These are phyloP conservation scores for Paraphaeosphaeria sporulosa DNA, from an alignment of 2,329 filamentous ascomycete species.

Conservation along the genomic window DNA sequence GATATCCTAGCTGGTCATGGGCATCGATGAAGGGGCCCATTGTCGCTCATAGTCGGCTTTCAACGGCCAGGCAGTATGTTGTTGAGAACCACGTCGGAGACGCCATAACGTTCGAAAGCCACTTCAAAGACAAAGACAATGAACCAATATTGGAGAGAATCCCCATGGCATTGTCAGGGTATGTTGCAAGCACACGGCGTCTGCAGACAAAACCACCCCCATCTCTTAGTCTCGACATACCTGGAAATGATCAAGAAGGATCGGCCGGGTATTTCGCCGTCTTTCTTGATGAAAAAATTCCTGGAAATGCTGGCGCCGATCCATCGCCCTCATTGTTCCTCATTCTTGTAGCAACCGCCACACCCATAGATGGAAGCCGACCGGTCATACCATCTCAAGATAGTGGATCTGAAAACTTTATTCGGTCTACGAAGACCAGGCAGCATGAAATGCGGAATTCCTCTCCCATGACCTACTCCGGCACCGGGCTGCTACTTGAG, in stretches of 20 bases:
- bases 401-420: neutral
- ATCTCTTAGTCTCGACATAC: neutral
- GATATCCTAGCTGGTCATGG: slow-evolving; percentile 28
- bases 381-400: neutral
- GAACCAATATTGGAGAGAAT: neutral
- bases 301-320: neutral
- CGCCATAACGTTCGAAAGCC: slow-evolving; percentile 12
- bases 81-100: slow-evolving; percentile 19
- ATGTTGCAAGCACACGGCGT: neutral
- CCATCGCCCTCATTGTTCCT: neutral
- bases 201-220: neutral
- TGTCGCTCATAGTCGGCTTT: neutral
- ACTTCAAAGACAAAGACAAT: neutral
- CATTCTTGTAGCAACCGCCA: neutral
- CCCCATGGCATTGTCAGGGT: neutral
- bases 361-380: neutral
- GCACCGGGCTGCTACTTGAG: neutral
- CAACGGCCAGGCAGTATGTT: slow-evolving; percentile 13
- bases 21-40: slow-evolving; percentile 21
- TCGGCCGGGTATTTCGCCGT: neutral
- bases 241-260: neutral
- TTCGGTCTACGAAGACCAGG: neutral
- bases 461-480: neutral
- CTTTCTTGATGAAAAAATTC: neutral
- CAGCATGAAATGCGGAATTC: neutral